Base-by-base conservation (phyloP, 345 rosid genomes). In the Chamaenerion angustifolium region DNA sequence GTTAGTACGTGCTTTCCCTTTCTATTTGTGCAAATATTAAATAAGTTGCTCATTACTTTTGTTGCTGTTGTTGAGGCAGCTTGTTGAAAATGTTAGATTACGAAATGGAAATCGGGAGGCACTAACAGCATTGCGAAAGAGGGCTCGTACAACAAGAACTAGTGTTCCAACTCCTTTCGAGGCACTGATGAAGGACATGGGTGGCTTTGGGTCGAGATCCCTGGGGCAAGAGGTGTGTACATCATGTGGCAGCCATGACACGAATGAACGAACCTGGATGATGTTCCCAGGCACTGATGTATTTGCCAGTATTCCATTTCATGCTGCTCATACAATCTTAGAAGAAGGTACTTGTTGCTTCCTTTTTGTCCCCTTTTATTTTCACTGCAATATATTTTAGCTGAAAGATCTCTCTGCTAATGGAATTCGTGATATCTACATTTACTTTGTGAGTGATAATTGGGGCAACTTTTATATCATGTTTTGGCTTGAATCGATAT, bases 81-180 rank as follows among this genome's bases (percentile, higher is more conserved):
- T n/a, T 14, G 27, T 16, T 58, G 95, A 84, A 61, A 84, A 72
- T 58, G 94, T 82, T 61, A 75, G 68, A 63, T 45, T 74, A 45
- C 77, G 95, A 67, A 84, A 87, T 64, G 88, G 79, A 2, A 82
- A 76, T 59, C 55, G 96, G 60, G 96, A 78, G 68, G 89, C 93
- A 12, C 76, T 84, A 15, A 82, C 90, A 1, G 88, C 88, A n/a
- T n/a, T n/a, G n/a, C n/a, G n/a, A n/a, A n/a, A n/a, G n/a, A n/a
- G n/a, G n/a, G n/a, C n/a, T n/a, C 62, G 74, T 49, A 85, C 94
- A 8, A 84, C 94, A 11, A 84, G 67, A 70, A 76, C 82, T 45
- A 79, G 90, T 46, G 67, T 76, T 48, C 64, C 74, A 13, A 70
- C 84, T 52, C 80, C 81, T 46, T 93, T 82, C 15, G 78, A 73